Percentiles rank a stretch among this genome's conserved stretches.
phyloP scores from a whole-genome alignment of 1,139 yeast species.

The Nakaseomyces bracarensis region DNA sequence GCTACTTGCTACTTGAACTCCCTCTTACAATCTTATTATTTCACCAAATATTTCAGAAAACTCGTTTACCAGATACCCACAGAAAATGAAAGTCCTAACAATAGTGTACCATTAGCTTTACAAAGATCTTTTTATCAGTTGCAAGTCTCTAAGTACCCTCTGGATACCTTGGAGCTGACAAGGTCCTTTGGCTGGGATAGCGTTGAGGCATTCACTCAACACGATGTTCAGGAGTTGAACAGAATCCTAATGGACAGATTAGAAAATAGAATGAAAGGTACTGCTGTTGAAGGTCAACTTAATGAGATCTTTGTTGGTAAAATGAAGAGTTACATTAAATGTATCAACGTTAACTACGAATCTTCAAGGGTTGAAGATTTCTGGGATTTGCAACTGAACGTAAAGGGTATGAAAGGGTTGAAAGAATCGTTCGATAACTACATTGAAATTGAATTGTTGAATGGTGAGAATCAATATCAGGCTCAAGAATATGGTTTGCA shows the following conservation, averaged over 20 bases:
- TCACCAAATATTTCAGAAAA: conserved; percentile 73
- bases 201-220: conserved; percentile 93
- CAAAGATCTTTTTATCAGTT: conserved; percentile 81
- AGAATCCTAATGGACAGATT: conserved; percentile 92
- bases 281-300: conserved; percentile 70
- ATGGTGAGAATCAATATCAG: conserved; percentile 92
- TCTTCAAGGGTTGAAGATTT: conserved; percentile 88
- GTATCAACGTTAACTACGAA: conserved; percentile 92
- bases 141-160: conserved; percentile 62
- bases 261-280: conserved; percentile 87
- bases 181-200: conserved; percentile 96
- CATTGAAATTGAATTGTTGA: conserved; percentile 77
- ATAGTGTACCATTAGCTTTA: conserved; percentile 69
- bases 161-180: conserved; percentile 80
- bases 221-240: conserved; percentile 93
- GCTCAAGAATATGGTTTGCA: conserved; percentile 91
- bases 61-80: conserved; percentile 89
- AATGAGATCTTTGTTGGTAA: conserved; percentile 88
- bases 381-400: conserved; percentile 97
- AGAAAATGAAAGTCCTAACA: conserved; percentile 42
- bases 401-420: conserved; percentile 67
- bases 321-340: conserved; percentile 90
- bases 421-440: conserved; percentile 76
- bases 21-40: conserved; percentile 78
- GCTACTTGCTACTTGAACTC: conserved; percentile 97